Conservation (phyloP, 306 rosid species). For the Quercus dentata region DNA sequence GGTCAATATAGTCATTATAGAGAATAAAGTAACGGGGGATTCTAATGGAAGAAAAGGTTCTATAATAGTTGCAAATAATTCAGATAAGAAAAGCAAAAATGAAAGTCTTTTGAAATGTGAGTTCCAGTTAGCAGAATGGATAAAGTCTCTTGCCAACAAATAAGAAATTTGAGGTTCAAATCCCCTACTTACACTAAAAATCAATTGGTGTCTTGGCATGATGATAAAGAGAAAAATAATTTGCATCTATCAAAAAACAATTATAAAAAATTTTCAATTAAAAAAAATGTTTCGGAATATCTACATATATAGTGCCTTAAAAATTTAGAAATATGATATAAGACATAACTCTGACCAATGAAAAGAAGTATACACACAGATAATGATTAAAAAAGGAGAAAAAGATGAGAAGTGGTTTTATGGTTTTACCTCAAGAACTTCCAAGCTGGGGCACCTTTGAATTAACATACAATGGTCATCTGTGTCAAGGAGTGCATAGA, state of each 20-base stretch:
- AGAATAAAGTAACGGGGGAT: not conserved
- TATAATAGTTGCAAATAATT: not conserved
- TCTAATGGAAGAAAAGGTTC: not conserved
- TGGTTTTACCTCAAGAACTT: conserved; percentile 71
- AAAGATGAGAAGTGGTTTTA: not conserved
- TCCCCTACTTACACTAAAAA: too few species aligned
- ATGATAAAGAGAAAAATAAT: too few species aligned
- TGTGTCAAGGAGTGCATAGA: conserved; percentile 79
- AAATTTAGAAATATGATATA: not conserved
- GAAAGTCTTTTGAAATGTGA: not conserved
- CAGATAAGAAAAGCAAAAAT: not conserved
- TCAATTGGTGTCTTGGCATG: too few species aligned
- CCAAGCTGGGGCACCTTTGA: conserved; percentile 84
- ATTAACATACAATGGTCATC: conserved; percentile 87
- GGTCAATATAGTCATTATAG: not conserved
- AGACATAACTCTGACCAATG: not conserved
- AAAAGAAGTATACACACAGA: not conserved
- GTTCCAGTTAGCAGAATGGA: too few species aligned
- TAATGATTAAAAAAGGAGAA: not conserved
- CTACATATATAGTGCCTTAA: not conserved
- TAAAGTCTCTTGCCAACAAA: too few species aligned
- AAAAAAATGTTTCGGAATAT: not conserved
- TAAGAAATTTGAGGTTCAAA: too few species aligned
- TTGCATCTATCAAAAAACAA: too few species aligned
- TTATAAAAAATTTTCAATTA: too few species aligned